Evolutionary conservation across 2,329 filamentous ascomycete genomes (phyloP), one percentile per base, ranked within the genome.

Genomic region (Fusarium nelsonii): DNA sequence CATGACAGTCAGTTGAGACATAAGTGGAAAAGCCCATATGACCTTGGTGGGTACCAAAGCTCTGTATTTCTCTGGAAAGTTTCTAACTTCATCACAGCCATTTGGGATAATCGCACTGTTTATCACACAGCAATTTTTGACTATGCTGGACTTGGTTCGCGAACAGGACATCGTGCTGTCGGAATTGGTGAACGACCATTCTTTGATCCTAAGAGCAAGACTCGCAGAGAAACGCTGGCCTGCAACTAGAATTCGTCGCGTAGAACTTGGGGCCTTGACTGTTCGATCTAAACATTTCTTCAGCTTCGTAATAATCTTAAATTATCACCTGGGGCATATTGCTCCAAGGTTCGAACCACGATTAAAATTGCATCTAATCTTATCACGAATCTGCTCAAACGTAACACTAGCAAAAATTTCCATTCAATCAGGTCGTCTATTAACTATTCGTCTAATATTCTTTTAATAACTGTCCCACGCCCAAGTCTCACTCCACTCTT

Each of bases 1-100:
- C 51, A 54, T 11, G 51, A 45, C 14, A 20, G 40, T 16, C 51
- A 54, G 33, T 11, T 54, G 11, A 54, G 51, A 16, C 51, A 45
- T 4, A 12, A 12, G 7, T 54, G 51, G 51, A 15, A 45, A n/a
- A 54, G 12, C 12, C 40, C 51, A 4, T 45, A 54, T 20, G 51
- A 54, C 18, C 4, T 54, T 16, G 51, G 51, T 54, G 8, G 26
- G 51, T 53, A 6, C 6, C 7, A 5, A n/a, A 14, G 4, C 7
- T 28, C 12, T 6, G 7, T 3, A 8, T 6, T 3, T 8, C 11
- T 8, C 15, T 12, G 9, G 11, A 3, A 16, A 10, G 12, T 18
- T 11, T 20, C 16, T 54, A 36, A 54, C 6, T 43, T 3, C 3
- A 5, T 16, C 2, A 14, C 18, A 54, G 30, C 30, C 30, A 30